Evolutionary conservation across 495 filamentous ascomycete species (phyloP), one percentile per base, ranked within the genome.

Genomic region (Hypoxylon trugodes): DNA sequence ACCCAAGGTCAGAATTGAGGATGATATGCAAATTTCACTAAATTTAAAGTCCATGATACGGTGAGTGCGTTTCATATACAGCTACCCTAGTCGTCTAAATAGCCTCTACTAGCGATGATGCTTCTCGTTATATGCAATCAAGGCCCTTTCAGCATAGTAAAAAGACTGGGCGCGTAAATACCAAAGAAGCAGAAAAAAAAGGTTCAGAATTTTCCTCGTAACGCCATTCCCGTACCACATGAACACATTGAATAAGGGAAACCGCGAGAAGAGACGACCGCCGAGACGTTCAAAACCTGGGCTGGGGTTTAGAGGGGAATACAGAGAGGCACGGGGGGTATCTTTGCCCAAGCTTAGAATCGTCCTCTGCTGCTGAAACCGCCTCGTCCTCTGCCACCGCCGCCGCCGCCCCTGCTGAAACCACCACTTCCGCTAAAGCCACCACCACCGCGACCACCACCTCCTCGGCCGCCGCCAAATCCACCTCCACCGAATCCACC

Each of bases 351-450:
- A 19, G 19, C 40, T 56, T 54, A 61, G 57, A 19, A 70, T 41
- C 69, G 57, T 12, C 69, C 69, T 41, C 72, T 51, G n/a, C 72
- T 63, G 59, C 66, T 69, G 51, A 76, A 71, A 6, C 72, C 71
- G 25, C 71, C 61, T 1, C 72, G 55, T 40, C 72, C 64, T n/a
- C 69, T 30, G 6, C 70, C 70, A 25, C 72, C 59, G 2, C 57
- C 49, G 21, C 60, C 15, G 22, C 66, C 53, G 5, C 68, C 68
- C 8, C 70, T 50, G 33, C 50, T 51, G 32, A 55, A 57, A n/a
- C 61, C 65, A 6, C 70, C 66, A 16, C 66, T 69, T 13, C 74
- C 66, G 22, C 66, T 45, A 43, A 52, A 54, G 2, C 46, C 61
- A 13, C 73, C 48, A 16, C 74, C 67, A 2, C 72, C 58, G 16